Conservation (phyloP, 2,329 filamentous ascomycete genomes). For the Aureobasidium sp. region DNA sequence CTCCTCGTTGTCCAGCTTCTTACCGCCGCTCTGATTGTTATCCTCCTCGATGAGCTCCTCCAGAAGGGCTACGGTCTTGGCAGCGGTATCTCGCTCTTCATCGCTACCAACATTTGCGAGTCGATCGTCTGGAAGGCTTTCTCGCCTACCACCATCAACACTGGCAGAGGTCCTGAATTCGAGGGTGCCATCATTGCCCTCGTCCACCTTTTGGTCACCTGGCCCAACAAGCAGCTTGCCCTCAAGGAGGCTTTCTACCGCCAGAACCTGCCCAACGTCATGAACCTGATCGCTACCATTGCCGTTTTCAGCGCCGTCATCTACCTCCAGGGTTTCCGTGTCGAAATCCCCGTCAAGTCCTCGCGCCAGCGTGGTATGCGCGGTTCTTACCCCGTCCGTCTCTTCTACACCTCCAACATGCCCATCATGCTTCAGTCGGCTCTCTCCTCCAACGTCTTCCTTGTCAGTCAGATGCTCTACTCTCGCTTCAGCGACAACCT, state of each 20-base stretch:
- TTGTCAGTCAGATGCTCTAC: conserved; percentile 99
- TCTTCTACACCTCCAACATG: conserved; percentile 99
- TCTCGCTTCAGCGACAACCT: conserved; percentile 99
- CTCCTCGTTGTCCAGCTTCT: conserved; percentile 97
- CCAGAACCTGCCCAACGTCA: conserved; percentile 98
- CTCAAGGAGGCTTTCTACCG: conserved; percentile 98
- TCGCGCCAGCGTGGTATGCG: conserved; percentile 97
- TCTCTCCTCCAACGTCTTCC: conserved; percentile 96
- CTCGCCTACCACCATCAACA: conserved; percentile 98
- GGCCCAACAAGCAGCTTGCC: conserved; percentile 98
- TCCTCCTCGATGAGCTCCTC: conserved; percentile 95
- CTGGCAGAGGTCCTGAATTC: conserved; percentile 96
- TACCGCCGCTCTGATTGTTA: conserved; percentile 95
- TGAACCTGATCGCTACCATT: conserved; percentile 93
- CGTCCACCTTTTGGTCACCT: conserved; percentile 95
- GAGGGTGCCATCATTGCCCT: conserved; percentile 97
- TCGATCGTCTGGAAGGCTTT: conserved; percentile 99
- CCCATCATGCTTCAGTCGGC: conserved; percentile 99
- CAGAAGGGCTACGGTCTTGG: conserved; percentile 99
- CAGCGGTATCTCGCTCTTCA: conserved; percentile 98
- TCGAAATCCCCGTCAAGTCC: conserved; percentile 99
- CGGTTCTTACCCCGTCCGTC: conserved; percentile 93
- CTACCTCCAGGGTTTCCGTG: conserved; percentile 79
- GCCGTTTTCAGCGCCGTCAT: conserved; percentile 94
- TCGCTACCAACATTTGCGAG: conserved; percentile 99